Conservation (phyloP, 2,329 filamentous ascomycete genomes). For the Colletotrichum destructivum region DNA sequence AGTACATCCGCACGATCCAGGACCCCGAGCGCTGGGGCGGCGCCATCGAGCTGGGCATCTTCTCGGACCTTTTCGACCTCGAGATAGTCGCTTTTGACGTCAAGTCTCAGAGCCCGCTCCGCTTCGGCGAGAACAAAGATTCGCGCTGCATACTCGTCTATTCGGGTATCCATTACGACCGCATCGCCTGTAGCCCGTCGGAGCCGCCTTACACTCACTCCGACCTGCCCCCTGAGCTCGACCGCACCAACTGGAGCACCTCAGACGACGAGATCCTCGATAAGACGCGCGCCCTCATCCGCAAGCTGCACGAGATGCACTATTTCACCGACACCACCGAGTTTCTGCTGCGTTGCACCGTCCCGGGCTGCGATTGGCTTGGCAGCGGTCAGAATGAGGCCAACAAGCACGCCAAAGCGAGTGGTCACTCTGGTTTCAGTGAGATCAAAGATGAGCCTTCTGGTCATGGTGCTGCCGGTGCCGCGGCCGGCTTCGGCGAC, state of each 20-base stretch:
- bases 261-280: conserved; percentile 78
- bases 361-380: conserved; percentile 73
- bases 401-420: conserved; percentile 72
- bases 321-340: conserved; percentile 92
- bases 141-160: conserved; percentile 87
- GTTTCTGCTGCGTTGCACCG: conserved; percentile 84
- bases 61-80: conserved; percentile 87
- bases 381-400: conserved; percentile 78
- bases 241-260: conserved; percentile 73
- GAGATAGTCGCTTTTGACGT: conserved; percentile 92
- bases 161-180: conserved; percentile 94
- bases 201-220: conserved; percentile 69
- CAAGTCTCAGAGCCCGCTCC: conserved; percentile 56
- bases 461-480: background rate
- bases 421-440: conserved; percentile 72
- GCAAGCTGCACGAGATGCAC: conserved; percentile 76
- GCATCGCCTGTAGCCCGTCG: conserved; percentile 81
- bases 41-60: conserved; percentile 88
- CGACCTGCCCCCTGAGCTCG: conserved; percentile 78
- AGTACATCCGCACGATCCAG: conserved; percentile 88
- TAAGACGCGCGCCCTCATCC: conserved; percentile 75
- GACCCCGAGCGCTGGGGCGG: conserved; percentile 90
- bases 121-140: conserved; percentile 82
- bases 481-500: conserved; percentile 11
- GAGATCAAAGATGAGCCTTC: conserved; percentile 77